phyloP scores from a whole-genome alignment of 345 rosid species.

The Eucalyptus pauciflora region DNA sequence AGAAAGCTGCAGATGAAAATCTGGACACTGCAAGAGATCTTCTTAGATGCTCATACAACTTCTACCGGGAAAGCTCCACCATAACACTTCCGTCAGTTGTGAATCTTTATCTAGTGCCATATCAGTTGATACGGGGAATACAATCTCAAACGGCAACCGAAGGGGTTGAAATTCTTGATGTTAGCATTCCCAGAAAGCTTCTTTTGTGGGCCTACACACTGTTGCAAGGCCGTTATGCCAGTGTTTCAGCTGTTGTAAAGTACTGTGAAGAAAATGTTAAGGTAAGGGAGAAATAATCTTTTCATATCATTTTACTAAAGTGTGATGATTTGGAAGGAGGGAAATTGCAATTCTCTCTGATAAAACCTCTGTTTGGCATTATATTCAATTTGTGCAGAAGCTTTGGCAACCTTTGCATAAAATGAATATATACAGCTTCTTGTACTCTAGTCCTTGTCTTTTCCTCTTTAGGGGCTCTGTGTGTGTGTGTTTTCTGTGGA shows the following conservation, averaged over 20 bases:
- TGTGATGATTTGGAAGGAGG: neutral
- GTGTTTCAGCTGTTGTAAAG: slow-evolving; percentile 64
- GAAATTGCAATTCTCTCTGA: neutral
- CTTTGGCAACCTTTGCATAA: neutral
- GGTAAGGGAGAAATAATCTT: slow-evolving; percentile 28
- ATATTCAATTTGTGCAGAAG: neutral
- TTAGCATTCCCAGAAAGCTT: slow-evolving; percentile 88
- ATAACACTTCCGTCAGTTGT: slow-evolving; percentile 52
- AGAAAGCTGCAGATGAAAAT: slow-evolving; percentile 52
- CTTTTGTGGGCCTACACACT: slow-evolving; percentile 86
- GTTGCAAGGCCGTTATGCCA: slow-evolving; percentile 63
- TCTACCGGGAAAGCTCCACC: slow-evolving; percentile 74
- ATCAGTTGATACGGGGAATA: slow-evolving; percentile 26
- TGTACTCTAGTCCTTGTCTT: neutral
- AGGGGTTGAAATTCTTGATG: slow-evolving; percentile 73
- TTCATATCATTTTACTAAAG: neutral
- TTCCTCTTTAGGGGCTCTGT: neutral
- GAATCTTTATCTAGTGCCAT: slow-evolving; percentile 52
- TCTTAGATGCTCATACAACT: slow-evolving; percentile 69
- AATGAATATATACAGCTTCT: neutral
- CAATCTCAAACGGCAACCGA: slow-evolving; percentile 35
- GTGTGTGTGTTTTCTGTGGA: neutral
- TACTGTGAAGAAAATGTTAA: slow-evolving; percentile 84
- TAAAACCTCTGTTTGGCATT: neutral
- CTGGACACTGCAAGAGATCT: slow-evolving; percentile 59